Evolutionary conservation across 2,329 filamentous ascomycete species (phyloP).

Genomic region (Aspergillus sp.): DNA sequence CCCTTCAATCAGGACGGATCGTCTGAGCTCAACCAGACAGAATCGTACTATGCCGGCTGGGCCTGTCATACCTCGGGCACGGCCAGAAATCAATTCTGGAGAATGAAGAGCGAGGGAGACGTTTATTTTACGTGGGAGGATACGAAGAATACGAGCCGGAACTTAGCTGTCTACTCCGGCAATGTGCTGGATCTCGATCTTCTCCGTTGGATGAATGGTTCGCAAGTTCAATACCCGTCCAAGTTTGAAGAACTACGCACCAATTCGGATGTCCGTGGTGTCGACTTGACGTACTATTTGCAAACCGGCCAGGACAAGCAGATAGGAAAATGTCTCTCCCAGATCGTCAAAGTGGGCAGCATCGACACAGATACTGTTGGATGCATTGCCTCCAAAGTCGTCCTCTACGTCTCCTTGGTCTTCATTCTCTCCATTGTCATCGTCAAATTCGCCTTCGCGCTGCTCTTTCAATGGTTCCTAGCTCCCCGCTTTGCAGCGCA

Average conservation of each 20-base stretch:
- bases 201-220: constrained; percentile 80
- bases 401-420: constrained; percentile 84
- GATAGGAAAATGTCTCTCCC: constrained; percentile 76
- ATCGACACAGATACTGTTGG: constrained; percentile 94
- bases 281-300: constrained; percentile 84
- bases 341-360: constrained; percentile 92
- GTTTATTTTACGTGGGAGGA: constrained; percentile 97
- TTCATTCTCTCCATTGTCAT: constrained; percentile 87
- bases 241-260: constrained; percentile 75
- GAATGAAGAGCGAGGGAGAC: constrained; percentile 64
- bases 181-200: constrained; percentile 87
- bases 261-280: constrained; percentile 65
- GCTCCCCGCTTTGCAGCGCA: constrained; percentile 74
- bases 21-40: constrained; percentile 64
- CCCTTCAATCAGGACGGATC: constrained; percentile 93
- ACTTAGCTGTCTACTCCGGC: constrained; percentile 89
- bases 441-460: constrained; percentile 78
- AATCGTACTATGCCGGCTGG: constrained; percentile 74
- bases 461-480: constrained; percentile 95
- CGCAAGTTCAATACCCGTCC: constrained; percentile 66
- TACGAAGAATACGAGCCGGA: constrained; percentile 78
- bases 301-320: constrained; percentile 72
- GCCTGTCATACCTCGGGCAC: constrained; percentile 72
- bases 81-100: constrained; percentile 70
- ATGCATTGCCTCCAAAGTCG: constrained; percentile 94